Evolutionary conservation across 2,329 filamentous ascomycete species (phyloP), one percentile per base, ranked within the genome.

Genomic region (Hypomyces perniciosus): DNA sequence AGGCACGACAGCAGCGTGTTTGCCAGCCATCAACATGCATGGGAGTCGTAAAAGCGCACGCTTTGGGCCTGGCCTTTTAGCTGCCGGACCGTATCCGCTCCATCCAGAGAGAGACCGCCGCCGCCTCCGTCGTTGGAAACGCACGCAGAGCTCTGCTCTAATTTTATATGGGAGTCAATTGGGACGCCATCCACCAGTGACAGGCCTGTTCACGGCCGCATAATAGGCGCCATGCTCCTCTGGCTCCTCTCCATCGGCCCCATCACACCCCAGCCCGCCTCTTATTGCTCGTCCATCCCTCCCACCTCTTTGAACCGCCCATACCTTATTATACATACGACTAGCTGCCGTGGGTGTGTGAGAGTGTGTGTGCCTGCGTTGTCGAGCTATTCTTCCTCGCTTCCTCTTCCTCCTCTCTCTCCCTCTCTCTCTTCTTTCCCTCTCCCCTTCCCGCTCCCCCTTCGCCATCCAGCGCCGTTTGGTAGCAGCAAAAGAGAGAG

Each of bases 221-320:
- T 72, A 20, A 20, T 20, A 73, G 68, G 67, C 72, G 72, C 73
- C 70, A 64, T 66, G 60, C 66, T 71, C 67, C 67, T 65, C 65
- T 68, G 63, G 67, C 55, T 59, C 61, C 59, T 56, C 47, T 56
- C 50, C 52, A 56, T 48, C 52, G 50, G 54, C 50, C 55, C 56
- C 67, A 67, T 62, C 66, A 63, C 59, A 51, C 52, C 52, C 52
- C 44, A 42, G 44, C 43, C 52, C 34, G 48, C 48, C 20, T 57
- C 47, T 49, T 54, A 47, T 51, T 51, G 29, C 40, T 39, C 41
- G 31, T 38, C 46, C 38, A 48, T 48, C 48, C 44, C 30, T 7
- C 44, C 48, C 40, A 45, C 39, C 34, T 48, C 48, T 27, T 40
- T 42, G 33, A 46, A 30, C 39, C 45, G 40, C 47, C 46, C 28